Conservation (phyloP, 169 alveolate genomes). For the Plasmodium gonderi region DNA sequence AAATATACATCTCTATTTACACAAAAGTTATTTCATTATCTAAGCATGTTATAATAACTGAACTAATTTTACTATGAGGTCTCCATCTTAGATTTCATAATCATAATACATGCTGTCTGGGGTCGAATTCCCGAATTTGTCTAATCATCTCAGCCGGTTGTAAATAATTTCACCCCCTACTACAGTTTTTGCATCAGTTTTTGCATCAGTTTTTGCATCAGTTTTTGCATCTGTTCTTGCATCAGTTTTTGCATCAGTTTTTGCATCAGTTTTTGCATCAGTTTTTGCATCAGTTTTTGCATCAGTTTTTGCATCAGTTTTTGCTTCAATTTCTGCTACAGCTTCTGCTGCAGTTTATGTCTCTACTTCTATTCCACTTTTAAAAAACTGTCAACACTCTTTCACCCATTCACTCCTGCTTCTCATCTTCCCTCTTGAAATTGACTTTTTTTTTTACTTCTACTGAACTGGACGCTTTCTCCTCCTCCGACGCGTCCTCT, state of each 20-base stretch:
- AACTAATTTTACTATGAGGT: neutral
- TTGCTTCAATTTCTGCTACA: no score
- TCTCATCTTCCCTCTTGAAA: slow-evolving; percentile 13
- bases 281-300: no score
- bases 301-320: no score
- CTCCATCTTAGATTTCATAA: neutral
- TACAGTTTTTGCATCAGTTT: neutral
- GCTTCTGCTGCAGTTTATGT: no score
- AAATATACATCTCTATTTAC: neutral
- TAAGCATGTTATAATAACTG: neutral
- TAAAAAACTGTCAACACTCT: no score
- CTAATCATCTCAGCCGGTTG: neutral
- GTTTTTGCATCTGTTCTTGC: neutral
- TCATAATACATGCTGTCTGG: neutral
- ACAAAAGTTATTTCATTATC: neutral
- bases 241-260: neutral
- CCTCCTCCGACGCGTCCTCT: slow-evolving; percentile 4
- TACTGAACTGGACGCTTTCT: neutral
- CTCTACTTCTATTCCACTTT: no score
- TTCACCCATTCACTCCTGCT: neutral
- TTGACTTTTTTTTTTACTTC: slow-evolving; percentile 7
- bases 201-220: neutral
- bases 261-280: no score
- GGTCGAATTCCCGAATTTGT: neutral
- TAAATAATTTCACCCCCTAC: neutral